A percentile compares a stretch with the other conserved stretches of the same genome.
These are phyloP conservation scores for Allomyces macrogynus DNA, from an alignment of 192 early-diverging fungal genomes.

Conservation along the genomic window DNA sequence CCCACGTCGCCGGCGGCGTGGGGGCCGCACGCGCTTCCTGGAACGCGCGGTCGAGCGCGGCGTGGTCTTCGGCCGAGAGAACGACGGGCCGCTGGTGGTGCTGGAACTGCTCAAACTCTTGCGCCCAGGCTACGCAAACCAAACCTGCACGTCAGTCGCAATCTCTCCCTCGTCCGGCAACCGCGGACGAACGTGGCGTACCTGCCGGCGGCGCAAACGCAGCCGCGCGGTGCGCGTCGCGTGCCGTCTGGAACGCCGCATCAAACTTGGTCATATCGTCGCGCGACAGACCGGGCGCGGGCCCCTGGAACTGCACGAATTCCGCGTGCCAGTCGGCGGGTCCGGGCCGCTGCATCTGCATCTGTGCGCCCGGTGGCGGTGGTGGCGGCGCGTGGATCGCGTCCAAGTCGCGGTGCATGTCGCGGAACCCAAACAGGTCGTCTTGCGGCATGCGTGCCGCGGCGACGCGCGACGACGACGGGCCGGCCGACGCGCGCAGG, in stretches of 20 bases:
- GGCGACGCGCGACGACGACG: slow-evolving; percentile 1
- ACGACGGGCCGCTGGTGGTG: slow-evolving; percentile 10
- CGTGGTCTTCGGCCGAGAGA: slow-evolving; percentile 21
- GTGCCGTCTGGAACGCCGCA: slow-evolving; percentile 12
- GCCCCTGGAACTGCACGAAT: slow-evolving; percentile 37
- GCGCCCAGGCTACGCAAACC: slow-evolving; percentile 13
- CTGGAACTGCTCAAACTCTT: slow-evolving; percentile 24
- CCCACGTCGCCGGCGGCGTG: background rate
- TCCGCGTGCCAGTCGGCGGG: slow-evolving; percentile 48
- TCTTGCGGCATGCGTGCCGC: background rate
- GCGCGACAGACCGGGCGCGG: slow-evolving; percentile 5
- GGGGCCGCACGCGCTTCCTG: slow-evolving; percentile 23
- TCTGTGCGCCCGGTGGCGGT: slow-evolving; percentile 3
- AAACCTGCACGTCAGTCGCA: no score
- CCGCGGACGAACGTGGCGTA: background rate
- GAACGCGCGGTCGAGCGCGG: slow-evolving; percentile 54
- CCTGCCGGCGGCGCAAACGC: background rate
- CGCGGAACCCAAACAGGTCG: slow-evolving; percentile 43
- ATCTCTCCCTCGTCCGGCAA: no score
- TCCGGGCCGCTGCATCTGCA: slow-evolving; percentile 5
- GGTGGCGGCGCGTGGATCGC: slow-evolving; percentile 14
- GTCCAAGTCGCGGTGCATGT: slow-evolving; percentile 48
- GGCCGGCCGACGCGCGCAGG: slow-evolving; percentile 15
- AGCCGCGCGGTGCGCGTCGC: slow-evolving; percentile 5
- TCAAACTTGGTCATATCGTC: slow-evolving; percentile 19